phyloP scores from a whole-genome alignment of 305 asterid species.

The Euphrasia arctica region DNA sequence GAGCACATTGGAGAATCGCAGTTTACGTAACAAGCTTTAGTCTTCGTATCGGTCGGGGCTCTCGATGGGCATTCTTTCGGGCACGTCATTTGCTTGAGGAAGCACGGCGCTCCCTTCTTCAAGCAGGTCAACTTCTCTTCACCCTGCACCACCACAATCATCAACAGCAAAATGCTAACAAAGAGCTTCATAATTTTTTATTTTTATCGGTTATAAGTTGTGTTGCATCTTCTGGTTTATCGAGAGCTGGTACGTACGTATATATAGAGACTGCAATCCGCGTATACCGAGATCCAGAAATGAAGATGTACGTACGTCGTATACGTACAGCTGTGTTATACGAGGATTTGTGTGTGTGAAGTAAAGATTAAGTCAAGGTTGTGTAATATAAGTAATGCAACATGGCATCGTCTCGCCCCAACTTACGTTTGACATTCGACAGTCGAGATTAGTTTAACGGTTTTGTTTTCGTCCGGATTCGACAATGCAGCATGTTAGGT shows the following conservation, averaged over 20 bases:
- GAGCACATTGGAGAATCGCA: constrained; percentile 41
- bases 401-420: constrained; percentile 18
- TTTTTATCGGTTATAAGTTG: too few relatives aligned
- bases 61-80: constrained; percentile 39
- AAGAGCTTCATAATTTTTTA: constrained; percentile 16
- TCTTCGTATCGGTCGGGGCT: constrained; percentile 30
- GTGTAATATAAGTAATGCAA: not conserved
- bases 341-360: not conserved
- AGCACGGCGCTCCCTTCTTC: constrained; percentile 30
- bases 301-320: too few relatives aligned
- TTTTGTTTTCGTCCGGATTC: constrained; percentile 10
- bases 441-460: too few relatives aligned
- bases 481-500: constrained; percentile 17
- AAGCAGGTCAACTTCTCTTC: constrained; percentile 27
- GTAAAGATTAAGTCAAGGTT: constrained; percentile 5
- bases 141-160: constrained; percentile 16
- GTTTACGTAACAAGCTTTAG: constrained; percentile 45
- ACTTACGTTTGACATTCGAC: constrained; percentile 3
- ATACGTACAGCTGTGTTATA: too few relatives aligned
- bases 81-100: constrained; percentile 25
- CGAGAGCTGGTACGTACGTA: too few relatives aligned
- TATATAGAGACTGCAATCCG: too few relatives aligned
- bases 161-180: constrained; percentile 17
- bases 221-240: too few relatives aligned
- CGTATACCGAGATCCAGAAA: too few relatives aligned